These are phyloP conservation scores for Pseudomicrostroma phylloplanum DNA, from an alignment of 1,284 basidiomycete genomes.

Conservation along the genomic window DNA sequence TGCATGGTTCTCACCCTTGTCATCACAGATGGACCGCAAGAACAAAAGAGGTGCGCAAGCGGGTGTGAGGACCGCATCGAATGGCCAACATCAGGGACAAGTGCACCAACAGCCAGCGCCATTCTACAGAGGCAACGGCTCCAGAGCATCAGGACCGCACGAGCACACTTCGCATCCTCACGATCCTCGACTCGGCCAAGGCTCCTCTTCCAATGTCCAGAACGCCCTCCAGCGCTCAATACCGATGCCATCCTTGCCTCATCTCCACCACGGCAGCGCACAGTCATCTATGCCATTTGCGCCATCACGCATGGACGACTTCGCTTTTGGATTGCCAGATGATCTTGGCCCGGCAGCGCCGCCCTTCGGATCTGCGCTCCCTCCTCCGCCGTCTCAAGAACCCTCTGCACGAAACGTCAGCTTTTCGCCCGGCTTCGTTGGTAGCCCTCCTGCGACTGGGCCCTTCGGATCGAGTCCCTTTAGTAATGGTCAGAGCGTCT, in stretches of 20 bases:
- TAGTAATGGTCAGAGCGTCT: slow-evolving; percentile 30
- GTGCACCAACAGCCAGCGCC: slow-evolving; percentile 11
- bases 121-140: slow-evolving; percentile 1
- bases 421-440: slow-evolving; percentile 48
- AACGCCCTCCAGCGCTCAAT: too few relatives aligned
- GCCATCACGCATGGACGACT: slow-evolving; percentile 54
- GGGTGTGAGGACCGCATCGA: slow-evolving; percentile 10
- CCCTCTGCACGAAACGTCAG: not conserved
- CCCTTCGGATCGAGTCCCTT: slow-evolving; percentile 48
- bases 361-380: not conserved
- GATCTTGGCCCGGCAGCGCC: slow-evolving; percentile 23
- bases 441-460: slow-evolving; percentile 48
- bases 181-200: not conserved
- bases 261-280: not conserved
- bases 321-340: slow-evolving; percentile 64
- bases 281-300: not conserved
- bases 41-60: slow-evolving; percentile 91
- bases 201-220: too few relatives aligned
- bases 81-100: slow-evolving; percentile 20
- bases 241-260: not conserved
- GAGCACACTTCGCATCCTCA: slow-evolving; percentile 6
- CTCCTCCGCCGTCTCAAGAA: too few relatives aligned
- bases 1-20: not conserved
- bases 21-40: slow-evolving; percentile 79
- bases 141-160: slow-evolving; percentile 7